Evolutionary conservation across 768 basidiomycete genomes (phyloP), one percentile per base, ranked within the genome.

Genomic region (Pleurotus sapidus): DNA sequence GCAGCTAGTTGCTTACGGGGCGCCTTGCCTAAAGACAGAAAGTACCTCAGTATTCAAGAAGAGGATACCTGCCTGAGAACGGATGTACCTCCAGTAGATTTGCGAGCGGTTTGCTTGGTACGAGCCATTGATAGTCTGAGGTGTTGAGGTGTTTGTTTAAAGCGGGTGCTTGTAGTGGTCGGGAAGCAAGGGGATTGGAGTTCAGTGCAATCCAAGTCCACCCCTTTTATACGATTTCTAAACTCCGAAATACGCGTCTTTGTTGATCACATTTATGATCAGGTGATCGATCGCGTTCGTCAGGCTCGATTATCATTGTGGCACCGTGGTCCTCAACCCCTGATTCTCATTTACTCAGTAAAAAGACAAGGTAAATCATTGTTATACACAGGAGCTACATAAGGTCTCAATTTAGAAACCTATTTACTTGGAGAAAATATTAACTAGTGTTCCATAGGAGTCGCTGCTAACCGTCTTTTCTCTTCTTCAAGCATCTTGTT

Each of bases 71-170:
- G 30, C 2, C 60, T 23, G 47, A 51, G 38, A 23, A 42, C 17
- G 27, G 30, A 64, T 64, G 11, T 65, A 83, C 86, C 86, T 80
- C 86, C 87, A 56, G 87, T 88, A 49, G 86, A 86, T 74, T 88
- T 88, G 77, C 86, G 86, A 49, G 86, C 86, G 53, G 86, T 88
- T 77, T 88, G 86, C 73, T 88, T 87, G 55, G 86, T 88, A 57
- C 87, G 87, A 48, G 87, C 86, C 87, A 88, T 88, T 70, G 65
- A 20, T 62, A 42, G 37, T 56, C 37, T 27, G 50, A 50, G 55
- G 7, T 11, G 20, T 7, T 18, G 9, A n/a, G 5, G 42, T 4
- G n/a, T 45, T 45, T 45, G 20, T 15, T 17, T 45, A 23, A 45
- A 12, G 11, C 39, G n/a, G 39, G 42, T 55, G 56, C 60, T 53